A percentile compares a stretch with the other conserved stretches of the same genome.
Evolutionary conservation across 805 yeast genomes (phyloP).

Genomic region (Candida xiaguanensis): DNA sequence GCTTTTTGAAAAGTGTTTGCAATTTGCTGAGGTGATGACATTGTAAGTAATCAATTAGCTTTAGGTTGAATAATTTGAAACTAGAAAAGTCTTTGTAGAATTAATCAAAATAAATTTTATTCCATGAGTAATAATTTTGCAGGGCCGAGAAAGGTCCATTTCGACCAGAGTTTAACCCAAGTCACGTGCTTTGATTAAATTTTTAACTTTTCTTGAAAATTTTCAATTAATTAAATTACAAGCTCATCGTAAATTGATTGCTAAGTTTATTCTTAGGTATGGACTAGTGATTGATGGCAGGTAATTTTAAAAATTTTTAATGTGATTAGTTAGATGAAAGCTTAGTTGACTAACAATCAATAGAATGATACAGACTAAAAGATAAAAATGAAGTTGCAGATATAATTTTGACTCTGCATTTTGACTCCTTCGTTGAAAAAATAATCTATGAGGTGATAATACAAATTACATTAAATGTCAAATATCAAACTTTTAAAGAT

Average conservation of each 20-base stretch:
- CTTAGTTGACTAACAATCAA: neutral
- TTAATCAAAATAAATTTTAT: neutral
- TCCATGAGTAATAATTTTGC: neutral
- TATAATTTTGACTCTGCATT: too few relatives aligned
- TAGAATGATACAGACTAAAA: too few relatives aligned
- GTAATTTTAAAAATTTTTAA: too few relatives aligned
- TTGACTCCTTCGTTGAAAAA: too few relatives aligned
- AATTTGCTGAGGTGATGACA: conserved; percentile 71
- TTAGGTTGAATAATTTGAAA: too few relatives aligned
- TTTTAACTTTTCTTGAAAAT: neutral
- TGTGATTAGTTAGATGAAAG: neutral
- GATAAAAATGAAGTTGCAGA: too few relatives aligned
- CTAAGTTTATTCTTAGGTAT: neutral
- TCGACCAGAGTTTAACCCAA: neutral
- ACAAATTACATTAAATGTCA: too few relatives aligned
- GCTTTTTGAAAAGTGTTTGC: conserved; percentile 54
- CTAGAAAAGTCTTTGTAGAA: too few relatives aligned
- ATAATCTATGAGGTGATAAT: too few relatives aligned
- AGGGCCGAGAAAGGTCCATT: neutral
- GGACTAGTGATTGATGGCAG: too few relatives aligned
- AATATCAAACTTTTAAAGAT: too few relatives aligned
- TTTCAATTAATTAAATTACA: neutral
- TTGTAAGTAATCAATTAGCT: too few relatives aligned
- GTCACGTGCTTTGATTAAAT: neutral
- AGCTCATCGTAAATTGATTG: neutral